Percentiles rank a stretch among this genome's conserved stretches.
phyloP scores from a whole-genome alignment of 495 filamentous ascomycete genomes.

The Aspergillus biplanus region DNA sequence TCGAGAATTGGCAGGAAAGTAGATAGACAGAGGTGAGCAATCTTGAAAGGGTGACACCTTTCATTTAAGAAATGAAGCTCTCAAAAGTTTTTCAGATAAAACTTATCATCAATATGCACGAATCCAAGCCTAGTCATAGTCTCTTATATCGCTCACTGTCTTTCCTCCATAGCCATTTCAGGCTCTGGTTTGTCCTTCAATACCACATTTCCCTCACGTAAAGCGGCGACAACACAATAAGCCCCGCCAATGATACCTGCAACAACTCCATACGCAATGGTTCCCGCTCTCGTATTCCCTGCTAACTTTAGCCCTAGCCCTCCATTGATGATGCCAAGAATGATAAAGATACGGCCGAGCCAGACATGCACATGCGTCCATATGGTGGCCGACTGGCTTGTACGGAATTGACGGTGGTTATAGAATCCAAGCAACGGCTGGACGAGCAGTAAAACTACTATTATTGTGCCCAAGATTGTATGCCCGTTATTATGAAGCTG shows the following conservation, averaged over 20 bases:
- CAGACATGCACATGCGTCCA: slow-evolving; percentile 23
- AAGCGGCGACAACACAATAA: slow-evolving; percentile 12
- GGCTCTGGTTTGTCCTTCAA: slow-evolving; percentile 8
- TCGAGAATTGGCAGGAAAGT: no score
- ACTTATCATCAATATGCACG: not conserved
- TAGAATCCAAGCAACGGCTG: slow-evolving; percentile 19
- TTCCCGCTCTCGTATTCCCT: slow-evolving; percentile 14
- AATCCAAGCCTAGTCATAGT: not conserved
- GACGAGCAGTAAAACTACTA: slow-evolving; percentile 21
- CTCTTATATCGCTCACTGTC: not conserved
- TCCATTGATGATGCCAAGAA: slow-evolving; percentile 23
- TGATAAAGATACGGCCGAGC: slow-evolving; percentile 18
- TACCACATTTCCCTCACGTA: slow-evolving; percentile 13
- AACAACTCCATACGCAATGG: slow-evolving; percentile 19
- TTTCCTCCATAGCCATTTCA: not conserved
- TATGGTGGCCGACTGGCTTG: not conserved
- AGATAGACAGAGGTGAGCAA: no score
- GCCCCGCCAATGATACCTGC: slow-evolving; percentile 17
- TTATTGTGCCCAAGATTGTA: slow-evolving; percentile 20
- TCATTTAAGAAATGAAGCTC: no score
- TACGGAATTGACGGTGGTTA: slow-evolving; percentile 15
- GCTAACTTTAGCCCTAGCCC: slow-evolving; percentile 18
- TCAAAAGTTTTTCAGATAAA: no score
- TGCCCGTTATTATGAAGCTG: slow-evolving; percentile 23
- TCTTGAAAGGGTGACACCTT: no score